A percentile compares a stretch with the other conserved stretches of the same genome.
phyloP scores from a whole-genome alignment of 2,329 filamentous ascomycete species.

The Colletotrichum camelliae region DNA sequence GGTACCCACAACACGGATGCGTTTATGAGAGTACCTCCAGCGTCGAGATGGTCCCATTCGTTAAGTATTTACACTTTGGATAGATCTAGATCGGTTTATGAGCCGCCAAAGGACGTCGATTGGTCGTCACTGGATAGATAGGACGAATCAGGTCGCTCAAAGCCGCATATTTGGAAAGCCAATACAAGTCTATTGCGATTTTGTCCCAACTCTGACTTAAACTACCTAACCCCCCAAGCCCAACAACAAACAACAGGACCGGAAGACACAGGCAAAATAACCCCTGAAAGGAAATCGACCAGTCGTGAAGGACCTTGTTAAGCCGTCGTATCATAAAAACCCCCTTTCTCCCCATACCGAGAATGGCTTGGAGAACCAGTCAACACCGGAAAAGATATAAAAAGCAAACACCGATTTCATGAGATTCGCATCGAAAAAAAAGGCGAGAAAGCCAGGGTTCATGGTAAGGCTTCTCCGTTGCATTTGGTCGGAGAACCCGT shows the following conservation, averaged over 20 bases:
- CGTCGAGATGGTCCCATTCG: background rate
- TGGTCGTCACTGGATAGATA: background rate
- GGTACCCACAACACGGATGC: background rate
- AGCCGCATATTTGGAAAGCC: background rate
- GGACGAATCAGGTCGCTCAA: background rate
- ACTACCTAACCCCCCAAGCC: conserved; percentile 13
- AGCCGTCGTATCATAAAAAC: background rate
- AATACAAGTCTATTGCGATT: conserved; percentile 20
- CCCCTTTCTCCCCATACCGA: background rate
- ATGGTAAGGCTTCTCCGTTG: conserved; percentile 18
- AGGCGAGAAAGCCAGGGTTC: conserved; percentile 19
- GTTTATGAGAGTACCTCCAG: background rate
- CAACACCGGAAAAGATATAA: conserved; percentile 1
- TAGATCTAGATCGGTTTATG: background rate
- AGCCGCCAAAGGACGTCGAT: background rate
- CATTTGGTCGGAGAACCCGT: conserved; percentile 18
- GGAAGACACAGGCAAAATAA: background rate
- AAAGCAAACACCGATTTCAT: conserved; percentile 19
- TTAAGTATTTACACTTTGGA: background rate
- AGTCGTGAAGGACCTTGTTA: conserved; percentile 7
- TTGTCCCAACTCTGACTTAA: conserved; percentile 10
- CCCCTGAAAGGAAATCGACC: conserved; percentile 7
- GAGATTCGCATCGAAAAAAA: conserved; percentile 4
- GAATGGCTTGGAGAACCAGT: background rate
- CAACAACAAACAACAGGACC: conserved; percentile 6